Base-by-base conservation (phyloP, 441 rosid species). In the Eutrema salsugineum region DNA sequence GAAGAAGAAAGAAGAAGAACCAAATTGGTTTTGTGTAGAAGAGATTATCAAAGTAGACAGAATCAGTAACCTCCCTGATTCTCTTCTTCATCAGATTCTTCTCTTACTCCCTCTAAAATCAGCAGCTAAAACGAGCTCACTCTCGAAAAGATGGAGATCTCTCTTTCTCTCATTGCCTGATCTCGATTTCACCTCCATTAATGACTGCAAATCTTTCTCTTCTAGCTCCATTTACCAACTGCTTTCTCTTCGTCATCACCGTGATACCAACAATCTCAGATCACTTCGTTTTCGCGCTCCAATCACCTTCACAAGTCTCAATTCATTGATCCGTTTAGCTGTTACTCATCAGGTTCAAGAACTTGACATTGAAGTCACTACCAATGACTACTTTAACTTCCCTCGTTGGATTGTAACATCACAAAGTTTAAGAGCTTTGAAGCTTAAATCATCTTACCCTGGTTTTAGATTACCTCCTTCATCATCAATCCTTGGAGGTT, bases 91-190 rank as follows among this genome's bases (percentile, higher is more conserved):
- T 58, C 83, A 79, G 73, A 85, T 93, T 51, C 94, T 91, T 46
- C 74, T 69, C 66, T 75, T 79, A 27, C 83, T 91, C 57, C 93
- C 96, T 20, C 73, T 89, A 66, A 80, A 83, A 85, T 67, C 83
- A 39, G 80, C 82, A 19, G 97, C 93, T 0, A 82, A 65, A 75
- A 87, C 87, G 20, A 80, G 89, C 76, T 59, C 68, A 11, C 70
- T 93, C 22, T 91, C 96, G 0, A 89, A 82, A 79, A 61, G 89
- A 46, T 93, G 90, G 89, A 74, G 89, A 71, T 82, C 84, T 36
- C 83, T 89, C 6, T 88, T 96, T 93, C 83, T 73, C 66, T 81
- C 97, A 11, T 84, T 88, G 38, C 97, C 98, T 3, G 98, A 93
- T 68, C 97, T 93, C 3, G 98, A 91, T 71, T 93, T 93, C 83